A percentile compares a stretch with the other conserved stretches of the same genome.
phyloP scores from a whole-genome alignment of 371 early-diverging fungal genomes.

The Syncephalis plumigaleata region DNA sequence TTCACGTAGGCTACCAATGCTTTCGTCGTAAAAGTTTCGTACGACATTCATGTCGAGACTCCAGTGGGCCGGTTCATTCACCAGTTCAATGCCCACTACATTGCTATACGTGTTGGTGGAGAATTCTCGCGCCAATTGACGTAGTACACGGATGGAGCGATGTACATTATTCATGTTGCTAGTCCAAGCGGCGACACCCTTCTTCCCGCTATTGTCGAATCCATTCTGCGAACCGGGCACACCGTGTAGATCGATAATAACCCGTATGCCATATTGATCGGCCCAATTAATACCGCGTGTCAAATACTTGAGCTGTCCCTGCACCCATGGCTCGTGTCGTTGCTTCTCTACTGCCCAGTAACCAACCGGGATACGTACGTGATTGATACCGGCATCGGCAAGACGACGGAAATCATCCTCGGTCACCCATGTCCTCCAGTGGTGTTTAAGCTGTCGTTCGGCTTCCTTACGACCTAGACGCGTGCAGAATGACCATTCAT shows the following conservation, averaged over 20 bases:
- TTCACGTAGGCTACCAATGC: too few relatives aligned
- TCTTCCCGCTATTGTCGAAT: conserved; percentile 21
- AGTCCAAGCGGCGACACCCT: not conserved
- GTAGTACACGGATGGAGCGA: not conserved
- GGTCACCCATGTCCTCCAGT: conserved; percentile 49
- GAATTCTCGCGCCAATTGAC: not conserved
- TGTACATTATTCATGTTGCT: not conserved
- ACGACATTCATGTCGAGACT: conserved; percentile 1
- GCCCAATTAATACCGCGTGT: conserved; percentile 44
- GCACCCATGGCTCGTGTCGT: conserved; percentile 35
- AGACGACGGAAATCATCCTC: conserved; percentile 44
- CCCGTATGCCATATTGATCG: conserved; percentile 42
- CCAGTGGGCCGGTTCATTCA: conserved; percentile 6
- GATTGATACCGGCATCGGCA: conserved; percentile 41
- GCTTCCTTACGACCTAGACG: conserved; percentile 41
- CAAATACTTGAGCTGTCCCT: conserved; percentile 24
- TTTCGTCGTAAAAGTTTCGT: conserved; percentile 11
- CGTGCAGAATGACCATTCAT: conserved; percentile 48
- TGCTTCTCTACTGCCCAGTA: conserved; percentile 50
- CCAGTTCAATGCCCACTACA: conserved; percentile 2
- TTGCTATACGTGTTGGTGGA: not conserved
- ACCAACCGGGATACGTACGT: conserved; percentile 56
- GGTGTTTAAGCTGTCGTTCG: conserved; percentile 22
- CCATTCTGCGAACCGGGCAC: conserved; percentile 58
- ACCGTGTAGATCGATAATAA: conserved; percentile 55